Percentiles rank a stretch among this genome's conserved stretches.
phyloP scores from a whole-genome alignment of 345 rosid species.

The Bretschneidera sinensis region DNA sequence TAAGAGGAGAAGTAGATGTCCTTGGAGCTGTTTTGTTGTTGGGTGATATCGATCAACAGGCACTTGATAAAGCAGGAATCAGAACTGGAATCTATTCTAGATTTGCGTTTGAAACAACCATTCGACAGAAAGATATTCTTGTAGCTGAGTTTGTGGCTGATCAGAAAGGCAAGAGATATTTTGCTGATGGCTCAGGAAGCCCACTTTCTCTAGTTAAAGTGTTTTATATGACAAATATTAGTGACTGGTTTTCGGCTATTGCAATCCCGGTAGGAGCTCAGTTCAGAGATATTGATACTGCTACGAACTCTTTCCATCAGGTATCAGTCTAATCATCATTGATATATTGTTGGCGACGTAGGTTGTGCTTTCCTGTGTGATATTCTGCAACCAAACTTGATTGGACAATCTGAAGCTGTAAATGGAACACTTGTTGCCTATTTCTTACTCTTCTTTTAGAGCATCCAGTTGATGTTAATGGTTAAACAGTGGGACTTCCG shows the following conservation, averaged over 20 bases:
- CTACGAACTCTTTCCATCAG: conserved; percentile 40
- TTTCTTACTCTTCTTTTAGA: neutral
- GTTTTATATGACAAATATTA: conserved; percentile 48
- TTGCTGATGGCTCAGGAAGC: conserved; percentile 28
- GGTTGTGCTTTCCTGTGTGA: neutral
- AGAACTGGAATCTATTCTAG: conserved; percentile 57
- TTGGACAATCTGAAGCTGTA: neutral
- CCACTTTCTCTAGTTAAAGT: conserved; percentile 66
- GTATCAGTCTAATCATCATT: conserved; percentile 21
- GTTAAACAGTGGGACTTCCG: neutral
- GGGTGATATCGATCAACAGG: conserved; percentile 41
- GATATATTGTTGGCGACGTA: neutral
- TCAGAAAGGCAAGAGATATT: conserved; percentile 30
- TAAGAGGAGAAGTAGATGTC: conserved; percentile 69
- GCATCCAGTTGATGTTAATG: neutral
- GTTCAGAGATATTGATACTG: conserved; percentile 54
- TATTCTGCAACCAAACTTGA: neutral
- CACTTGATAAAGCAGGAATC: conserved; percentile 49
- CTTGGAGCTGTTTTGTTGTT: conserved; percentile 59
- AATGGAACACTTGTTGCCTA: neutral
- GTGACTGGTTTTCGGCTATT: conserved; percentile 63
- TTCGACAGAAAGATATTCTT: conserved; percentile 55
- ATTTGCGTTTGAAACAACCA: conserved; percentile 58
- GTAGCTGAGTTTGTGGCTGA: conserved; percentile 56
- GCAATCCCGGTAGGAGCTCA: conserved; percentile 79